Base-by-base conservation (phyloP, 345 rosid genomes). In the Alliaria petiolata region DNA sequence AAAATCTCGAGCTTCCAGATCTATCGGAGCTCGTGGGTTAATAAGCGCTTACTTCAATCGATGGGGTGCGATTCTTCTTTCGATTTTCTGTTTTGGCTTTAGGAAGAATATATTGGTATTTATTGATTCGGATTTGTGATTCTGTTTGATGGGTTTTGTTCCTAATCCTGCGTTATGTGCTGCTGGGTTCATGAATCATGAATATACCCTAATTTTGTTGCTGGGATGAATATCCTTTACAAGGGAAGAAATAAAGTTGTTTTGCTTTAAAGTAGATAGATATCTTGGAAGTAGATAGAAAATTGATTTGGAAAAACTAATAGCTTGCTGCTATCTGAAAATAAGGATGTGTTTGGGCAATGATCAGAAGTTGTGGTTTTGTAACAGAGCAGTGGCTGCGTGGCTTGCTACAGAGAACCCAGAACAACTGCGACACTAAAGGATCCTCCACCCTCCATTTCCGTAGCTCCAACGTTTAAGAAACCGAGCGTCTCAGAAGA, bases 331-430 rank as follows among this genome's bases (percentile, higher is more conserved):
- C 4, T 12, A 20, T 34, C 15, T 45, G 25, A 60, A 17, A 14
- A 5, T 19, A 57, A 55, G 56, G 36, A 22, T 53, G 53, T 65
- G 59, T 51, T 39, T 25, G 50, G 78, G 67, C 0, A 40, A 76
- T 84, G 80, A 76, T 65, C 65, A 71, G 26, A 68, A 46, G 72
- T 50, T 52, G 30, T 75, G 74, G 70, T 69, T 85, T 90, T 85
- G 96, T 73, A 84, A 90, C 93, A 88, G 93, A 82, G 82, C 93
- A 88, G 93, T 83, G 89, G 89, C 83, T 89, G 96, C 75, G 80
- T 89, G 80, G 96, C 84, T 81, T 84, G 93, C 87, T 86, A 60
- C 78, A 68, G 77, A 57, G 78, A 81, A 78, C 75, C 81, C 46
- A 67, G 54, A 52, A 46, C 77, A 64, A 79, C 46, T 55, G 66